Conservation (phyloP, 495 filamentous ascomycete species). For the Immersiella caudata region DNA sequence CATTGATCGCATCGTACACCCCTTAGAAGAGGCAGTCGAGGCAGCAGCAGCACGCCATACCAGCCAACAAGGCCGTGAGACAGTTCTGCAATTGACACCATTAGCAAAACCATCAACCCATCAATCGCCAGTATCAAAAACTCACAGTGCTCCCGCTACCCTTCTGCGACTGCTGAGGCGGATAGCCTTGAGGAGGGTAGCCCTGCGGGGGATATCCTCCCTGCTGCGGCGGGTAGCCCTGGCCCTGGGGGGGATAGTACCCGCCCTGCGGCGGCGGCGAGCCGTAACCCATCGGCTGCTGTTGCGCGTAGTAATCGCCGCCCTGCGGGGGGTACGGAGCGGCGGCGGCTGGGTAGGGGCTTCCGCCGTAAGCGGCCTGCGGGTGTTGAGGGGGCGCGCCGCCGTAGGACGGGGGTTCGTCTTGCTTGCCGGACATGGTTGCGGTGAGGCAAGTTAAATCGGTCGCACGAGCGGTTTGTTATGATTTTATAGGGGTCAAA, state of each 20-base stretch:
- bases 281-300: slow-evolving; percentile 49
- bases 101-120: background rate
- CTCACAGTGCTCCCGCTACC: slow-evolving; percentile 29
- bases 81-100: slow-evolving; percentile 30
- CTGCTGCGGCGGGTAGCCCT: slow-evolving; percentile 28
- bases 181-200: slow-evolving; percentile 30
- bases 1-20: background rate
- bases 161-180: slow-evolving; percentile 31
- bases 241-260: slow-evolving; percentile 15
- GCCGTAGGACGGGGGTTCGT: slow-evolving; percentile 48
- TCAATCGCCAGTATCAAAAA: background rate
- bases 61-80: slow-evolving; percentile 40
- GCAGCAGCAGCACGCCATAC: slow-evolving; percentile 54
- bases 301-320: slow-evolving; percentile 41
- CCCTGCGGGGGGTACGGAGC: slow-evolving; percentile 11
- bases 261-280: slow-evolving; percentile 32
- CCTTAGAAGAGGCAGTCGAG: slow-evolving; percentile 50
- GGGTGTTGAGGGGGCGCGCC: slow-evolving; percentile 19
- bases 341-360: slow-evolving; percentile 19
- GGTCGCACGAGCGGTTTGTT: too few species aligned
- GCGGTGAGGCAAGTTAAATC: slow-evolving; percentile 2
- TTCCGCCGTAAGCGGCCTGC: slow-evolving; percentile 23
- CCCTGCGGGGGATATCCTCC: slow-evolving; percentile 28
- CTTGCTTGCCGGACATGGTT: slow-evolving; percentile 45
- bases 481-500: too few species aligned